Evolutionary conservation across 371 early-diverging fungal genomes (phyloP).

Genomic region (Mortierella sp.): DNA sequence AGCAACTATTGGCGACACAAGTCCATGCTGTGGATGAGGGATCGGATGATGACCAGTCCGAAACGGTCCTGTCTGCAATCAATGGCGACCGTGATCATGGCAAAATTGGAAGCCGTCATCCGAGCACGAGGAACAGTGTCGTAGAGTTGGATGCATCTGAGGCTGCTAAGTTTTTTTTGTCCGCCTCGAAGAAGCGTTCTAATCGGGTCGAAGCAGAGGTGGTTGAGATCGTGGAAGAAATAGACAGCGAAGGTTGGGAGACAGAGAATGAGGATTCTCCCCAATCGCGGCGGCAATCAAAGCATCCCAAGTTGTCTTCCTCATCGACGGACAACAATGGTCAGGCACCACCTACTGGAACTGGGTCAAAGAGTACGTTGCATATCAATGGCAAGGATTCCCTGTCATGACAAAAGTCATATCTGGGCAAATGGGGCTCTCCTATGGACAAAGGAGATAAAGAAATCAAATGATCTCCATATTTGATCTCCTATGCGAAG

Average conservation of each 20-base stretch:
- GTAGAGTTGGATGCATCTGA: conserved; percentile 31
- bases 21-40: background rate
- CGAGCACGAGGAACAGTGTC: conserved; percentile 17
- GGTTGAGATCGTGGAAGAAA: background rate
- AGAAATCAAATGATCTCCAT: too few species aligned
- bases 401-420: too few species aligned
- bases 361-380: too few species aligned
- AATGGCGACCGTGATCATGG: background rate
- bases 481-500: too few species aligned
- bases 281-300: conserved; percentile 16
- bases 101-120: background rate
- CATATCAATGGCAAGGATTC: too few species aligned
- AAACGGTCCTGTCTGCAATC: background rate
- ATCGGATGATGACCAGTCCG: background rate
- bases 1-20: conserved; percentile 19
- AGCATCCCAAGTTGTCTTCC: conserved; percentile 1
- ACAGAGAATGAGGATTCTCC: conserved; percentile 45
- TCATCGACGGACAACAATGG: background rate
- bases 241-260: conserved; percentile 40
- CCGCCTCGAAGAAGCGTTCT: conserved; percentile 4
- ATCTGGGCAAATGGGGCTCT: too few species aligned
- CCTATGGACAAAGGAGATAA: background rate
- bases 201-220: background rate
- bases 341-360: too few species aligned
- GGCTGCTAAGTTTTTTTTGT: conserved; percentile 21